Percentiles rank a stretch among this genome's conserved stretches.
Conservation (phyloP, 192 early-diverging fungal species). For the Gigaspora rosea region DNA sequence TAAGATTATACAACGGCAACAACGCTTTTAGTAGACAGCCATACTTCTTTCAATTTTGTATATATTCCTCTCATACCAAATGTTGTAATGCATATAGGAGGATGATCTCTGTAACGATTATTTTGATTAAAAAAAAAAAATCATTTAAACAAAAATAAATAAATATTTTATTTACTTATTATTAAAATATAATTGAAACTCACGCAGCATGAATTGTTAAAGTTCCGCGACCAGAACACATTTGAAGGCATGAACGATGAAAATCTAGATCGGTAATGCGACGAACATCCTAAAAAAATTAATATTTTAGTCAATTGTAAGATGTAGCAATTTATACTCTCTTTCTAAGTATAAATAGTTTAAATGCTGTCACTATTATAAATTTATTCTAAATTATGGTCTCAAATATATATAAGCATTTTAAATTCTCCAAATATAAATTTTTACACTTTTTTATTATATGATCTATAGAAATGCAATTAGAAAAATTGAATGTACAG, state of each 20-base stretch:
- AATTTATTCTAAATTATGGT: no score
- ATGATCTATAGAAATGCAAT: no score
- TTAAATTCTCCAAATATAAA: background rate
- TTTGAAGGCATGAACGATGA: background rate
- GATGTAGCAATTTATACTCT: no score
- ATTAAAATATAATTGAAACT: background rate
- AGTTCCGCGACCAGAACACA: background rate
- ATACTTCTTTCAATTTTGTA: background rate
- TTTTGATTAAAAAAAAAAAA: background rate
- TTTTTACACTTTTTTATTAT: background rate
- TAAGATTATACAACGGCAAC: background rate
- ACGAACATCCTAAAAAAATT: background rate
- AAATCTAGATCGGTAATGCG: background rate
- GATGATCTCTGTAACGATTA: background rate
- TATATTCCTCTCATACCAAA: background rate
- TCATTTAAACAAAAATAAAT: background rate
- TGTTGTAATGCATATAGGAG: background rate
- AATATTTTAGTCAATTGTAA: no score
- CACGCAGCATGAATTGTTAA: background rate
- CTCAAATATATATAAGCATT: no score
- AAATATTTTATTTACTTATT: background rate
- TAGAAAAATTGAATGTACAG: background rate
- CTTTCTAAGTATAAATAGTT: no score
- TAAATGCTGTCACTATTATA: no score
- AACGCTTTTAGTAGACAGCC: background rate